Evolutionary conservation across 345 rosid genomes (phyloP), one percentile per base, ranked within the genome.

Genomic region (Firmiana major): DNA sequence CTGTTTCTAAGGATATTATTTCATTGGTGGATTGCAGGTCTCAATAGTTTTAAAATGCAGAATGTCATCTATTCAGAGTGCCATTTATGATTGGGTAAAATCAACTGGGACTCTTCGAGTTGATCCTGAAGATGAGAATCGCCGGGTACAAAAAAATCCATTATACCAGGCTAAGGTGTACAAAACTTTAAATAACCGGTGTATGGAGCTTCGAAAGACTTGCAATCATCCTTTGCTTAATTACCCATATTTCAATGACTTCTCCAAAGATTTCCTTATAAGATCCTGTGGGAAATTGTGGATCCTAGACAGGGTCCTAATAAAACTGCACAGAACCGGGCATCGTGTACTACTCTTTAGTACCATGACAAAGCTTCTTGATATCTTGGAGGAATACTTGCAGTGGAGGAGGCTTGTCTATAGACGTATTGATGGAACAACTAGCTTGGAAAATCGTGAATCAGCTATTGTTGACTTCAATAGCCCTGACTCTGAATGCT

Each of bases 371-470:
- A 97, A 91, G 81, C 97, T 97, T 73, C 95, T 97, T 63, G 99
- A 97, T 86, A 97, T 97, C 83, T 53, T 97, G 85, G 99, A 97
- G 86, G 99, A 97, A 81, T 97, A 94, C 82, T 80, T 97, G 93
- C 98, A 88, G 65, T 97, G 99, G 99, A 84, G 94, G 83, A 80
- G 90, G 54, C 94, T 97, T 81, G 75, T 94, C 48, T 97, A 94
- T 85, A 84, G 99, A 80, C 88, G 98, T 83, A 97, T 97, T 80
- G 99, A 97, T 88, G 99, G 98, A 84, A 92, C 98, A 57, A 97
- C 99, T 74, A 97, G 97, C 87, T 85, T 97, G 81, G 99, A 97
- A 90, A 98, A 97, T 86, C 94, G 99, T 79, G 99, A 97, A 84
- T 92, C 98, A 28, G 99, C 99, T 79, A 97, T 97, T 62, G 97